Base-by-base conservation (phyloP, 768 basidiomycete genomes). In the Boletus reticuloceps region DNA sequence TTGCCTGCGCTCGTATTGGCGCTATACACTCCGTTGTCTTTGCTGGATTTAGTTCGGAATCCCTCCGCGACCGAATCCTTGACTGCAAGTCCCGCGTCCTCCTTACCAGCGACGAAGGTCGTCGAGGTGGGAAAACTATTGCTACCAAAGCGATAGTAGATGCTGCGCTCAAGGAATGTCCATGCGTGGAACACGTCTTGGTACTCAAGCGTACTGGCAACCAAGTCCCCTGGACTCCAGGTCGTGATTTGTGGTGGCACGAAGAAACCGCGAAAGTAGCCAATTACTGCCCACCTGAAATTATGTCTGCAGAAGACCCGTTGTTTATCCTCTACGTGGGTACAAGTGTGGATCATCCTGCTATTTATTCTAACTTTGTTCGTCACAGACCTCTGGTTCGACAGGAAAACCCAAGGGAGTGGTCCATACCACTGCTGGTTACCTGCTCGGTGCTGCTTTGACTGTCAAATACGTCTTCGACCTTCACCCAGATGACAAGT, bases 381-480 rank as follows among this genome's bases (percentile, higher is more conserved):
- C 27, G 41, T 56, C 38, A 2, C 62, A 95, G 93, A 97, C 94
- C 14, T 95, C 92, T 31, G 93, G 93, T 47, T 94, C 90, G 1
- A 95, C 94, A 10, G 94, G 94, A 29, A 95, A 94, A 74, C 97
- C 97, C 57, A 99, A 98, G 75, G 96, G 96, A 67, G 92, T 97
- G 53, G 93, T 98, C 19, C 90, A 93, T 69, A 90, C 89, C 47
- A 91, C 90, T 10, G 90, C 74, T 12, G 90, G 90, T 29, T 99
- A 98, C 76, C 84, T 96, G 54, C 89, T 98, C 50, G 85, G 95
- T 62, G 94, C 92, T 0, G 85, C 92, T 1, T 68, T 98, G 55
- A 95, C 96, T 25, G 85, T 97, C 72, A 97, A 98, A 76, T 98
- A 96, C 71, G 92, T 97, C 58, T 99, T 98, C 68, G 96, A 99